These are phyloP conservation scores for Naganishia sp. DNA, from an alignment of 1,284 basidiomycete genomes.

Conservation along the genomic window DNA sequence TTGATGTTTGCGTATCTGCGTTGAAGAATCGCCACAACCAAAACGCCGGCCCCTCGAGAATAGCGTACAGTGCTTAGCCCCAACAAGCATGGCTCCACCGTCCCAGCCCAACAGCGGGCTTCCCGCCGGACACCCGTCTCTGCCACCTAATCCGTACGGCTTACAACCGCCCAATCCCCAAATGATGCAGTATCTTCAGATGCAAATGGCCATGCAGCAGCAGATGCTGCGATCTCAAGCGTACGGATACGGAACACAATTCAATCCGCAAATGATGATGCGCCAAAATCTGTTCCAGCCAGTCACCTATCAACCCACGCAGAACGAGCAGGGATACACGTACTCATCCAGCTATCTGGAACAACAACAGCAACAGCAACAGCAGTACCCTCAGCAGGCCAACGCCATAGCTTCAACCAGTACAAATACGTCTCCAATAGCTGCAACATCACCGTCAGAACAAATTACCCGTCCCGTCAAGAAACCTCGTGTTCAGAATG, in stretches of 20 bases:
- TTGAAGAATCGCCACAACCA: not conserved
- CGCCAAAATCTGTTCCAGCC: constrained; percentile 25
- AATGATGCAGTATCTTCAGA: constrained; percentile 13
- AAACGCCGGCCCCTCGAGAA: too few species aligned
- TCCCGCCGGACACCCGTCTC: constrained; percentile 13
- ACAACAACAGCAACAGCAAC: constrained; percentile 28
- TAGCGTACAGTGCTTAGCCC: too few species aligned
- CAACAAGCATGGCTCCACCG: constrained; percentile 3
- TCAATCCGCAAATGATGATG: constrained; percentile 28
- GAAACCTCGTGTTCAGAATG: constrained; percentile 25
- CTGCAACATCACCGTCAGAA: not conserved
- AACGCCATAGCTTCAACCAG: not conserved
- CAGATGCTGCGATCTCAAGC: constrained; percentile 19
- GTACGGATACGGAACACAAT: constrained; percentile 25
- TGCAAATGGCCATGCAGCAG: constrained; percentile 25
- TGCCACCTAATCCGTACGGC: constrained; percentile 22
- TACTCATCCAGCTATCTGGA: constrained; percentile 32
- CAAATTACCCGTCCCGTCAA: not conserved
- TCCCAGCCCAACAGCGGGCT: not conserved
- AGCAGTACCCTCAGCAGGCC: not conserved
- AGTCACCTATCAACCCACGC: constrained; percentile 16
- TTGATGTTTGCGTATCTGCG: too few species aligned
- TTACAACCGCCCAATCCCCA: constrained; percentile 13
- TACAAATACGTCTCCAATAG: not conserved
- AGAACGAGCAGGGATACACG: constrained; percentile 31